Percentiles rank a stretch among this genome's conserved stretches.
Conservation (phyloP, 306 rosid species). For the Arachis hypogaea region DNA sequence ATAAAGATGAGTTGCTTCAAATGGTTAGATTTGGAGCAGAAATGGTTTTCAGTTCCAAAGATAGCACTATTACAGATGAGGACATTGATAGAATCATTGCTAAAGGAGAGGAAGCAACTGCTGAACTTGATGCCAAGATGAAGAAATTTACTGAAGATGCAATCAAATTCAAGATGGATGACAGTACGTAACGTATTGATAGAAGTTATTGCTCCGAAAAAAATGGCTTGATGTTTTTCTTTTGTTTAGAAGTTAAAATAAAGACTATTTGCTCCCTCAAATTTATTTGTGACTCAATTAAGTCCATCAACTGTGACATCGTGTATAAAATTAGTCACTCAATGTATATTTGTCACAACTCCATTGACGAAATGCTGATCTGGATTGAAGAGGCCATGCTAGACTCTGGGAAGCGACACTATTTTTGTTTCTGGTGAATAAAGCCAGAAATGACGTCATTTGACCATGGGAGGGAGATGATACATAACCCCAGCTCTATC, state of each 20-base stretch:
- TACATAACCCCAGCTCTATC: no score
- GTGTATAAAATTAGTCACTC: no score
- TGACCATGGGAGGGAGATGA: no score
- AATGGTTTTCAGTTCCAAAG: slow-evolving; percentile 99
- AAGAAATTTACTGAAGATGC: slow-evolving; percentile 98
- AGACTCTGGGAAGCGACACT: no score
- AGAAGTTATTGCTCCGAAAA: slow-evolving; percentile 11
- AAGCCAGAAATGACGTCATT: no score
- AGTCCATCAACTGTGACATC: no score
- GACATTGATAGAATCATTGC: slow-evolving; percentile 98
- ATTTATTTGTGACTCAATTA: no score
- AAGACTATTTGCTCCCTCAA: no score
- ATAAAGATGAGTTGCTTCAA: slow-evolving; percentile 96
- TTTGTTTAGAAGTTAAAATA: neutral
- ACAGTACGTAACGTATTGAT: slow-evolving; percentile 58
- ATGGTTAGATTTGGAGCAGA: slow-evolving; percentile 99
- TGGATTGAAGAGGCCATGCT: no score
- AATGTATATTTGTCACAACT: no score
- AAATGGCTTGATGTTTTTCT: slow-evolving; percentile 7
- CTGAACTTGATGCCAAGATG: slow-evolving; percentile 99
- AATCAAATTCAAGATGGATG: slow-evolving; percentile 99
- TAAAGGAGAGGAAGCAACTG: slow-evolving; percentile 98
- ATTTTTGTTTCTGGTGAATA: no score
- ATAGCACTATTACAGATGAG: slow-evolving; percentile 94
- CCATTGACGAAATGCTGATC: no score